phyloP scores from a whole-genome alignment of 2,329 filamentous ascomycete genomes.

The Neoscytalidium dimidiatum region DNA sequence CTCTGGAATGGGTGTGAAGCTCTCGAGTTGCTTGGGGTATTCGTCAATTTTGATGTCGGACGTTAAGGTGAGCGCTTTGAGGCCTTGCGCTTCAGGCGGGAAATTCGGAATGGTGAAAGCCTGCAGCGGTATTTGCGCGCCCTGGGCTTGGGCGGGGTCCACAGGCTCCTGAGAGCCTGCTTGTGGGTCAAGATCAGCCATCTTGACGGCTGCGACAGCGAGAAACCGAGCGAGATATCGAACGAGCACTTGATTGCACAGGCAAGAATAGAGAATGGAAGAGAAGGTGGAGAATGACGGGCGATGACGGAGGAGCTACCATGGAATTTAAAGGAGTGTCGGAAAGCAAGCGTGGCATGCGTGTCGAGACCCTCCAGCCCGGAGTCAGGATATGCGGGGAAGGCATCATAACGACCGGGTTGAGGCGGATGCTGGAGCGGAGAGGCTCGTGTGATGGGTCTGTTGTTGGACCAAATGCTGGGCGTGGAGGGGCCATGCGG shows the following conservation, averaged over 20 bases:
- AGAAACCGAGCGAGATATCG: too few relatives aligned
- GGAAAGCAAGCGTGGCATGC: background rate
- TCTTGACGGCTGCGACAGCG: background rate
- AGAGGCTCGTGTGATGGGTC: conserved; percentile 14
- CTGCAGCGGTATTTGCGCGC: conserved; percentile 50
- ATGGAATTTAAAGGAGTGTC: background rate
- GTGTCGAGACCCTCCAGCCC: background rate
- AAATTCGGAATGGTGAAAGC: conserved; percentile 49
- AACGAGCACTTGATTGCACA: background rate
- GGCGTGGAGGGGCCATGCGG: conserved; percentile 7
- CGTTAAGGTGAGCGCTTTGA: conserved; percentile 50
- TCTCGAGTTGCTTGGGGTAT: conserved; percentile 43
- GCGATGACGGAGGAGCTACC: background rate
- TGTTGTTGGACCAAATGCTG: background rate
- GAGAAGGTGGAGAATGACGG: background rate
- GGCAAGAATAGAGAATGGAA: background rate
- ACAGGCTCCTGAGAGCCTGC: conserved; percentile 14
- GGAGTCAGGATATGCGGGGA: conserved; percentile 9
- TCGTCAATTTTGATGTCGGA: conserved; percentile 51
- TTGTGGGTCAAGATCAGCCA: conserved; percentile 13
- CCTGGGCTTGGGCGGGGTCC: conserved; percentile 33
- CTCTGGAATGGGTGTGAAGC: conserved; percentile 21
- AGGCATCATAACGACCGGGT: conserved; percentile 10
- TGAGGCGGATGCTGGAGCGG: conserved; percentile 11
- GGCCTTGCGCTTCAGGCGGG: conserved; percentile 44